Conservation (phyloP, 371 early-diverging fungal genomes). For the Actinomortierella wolfii region DNA sequence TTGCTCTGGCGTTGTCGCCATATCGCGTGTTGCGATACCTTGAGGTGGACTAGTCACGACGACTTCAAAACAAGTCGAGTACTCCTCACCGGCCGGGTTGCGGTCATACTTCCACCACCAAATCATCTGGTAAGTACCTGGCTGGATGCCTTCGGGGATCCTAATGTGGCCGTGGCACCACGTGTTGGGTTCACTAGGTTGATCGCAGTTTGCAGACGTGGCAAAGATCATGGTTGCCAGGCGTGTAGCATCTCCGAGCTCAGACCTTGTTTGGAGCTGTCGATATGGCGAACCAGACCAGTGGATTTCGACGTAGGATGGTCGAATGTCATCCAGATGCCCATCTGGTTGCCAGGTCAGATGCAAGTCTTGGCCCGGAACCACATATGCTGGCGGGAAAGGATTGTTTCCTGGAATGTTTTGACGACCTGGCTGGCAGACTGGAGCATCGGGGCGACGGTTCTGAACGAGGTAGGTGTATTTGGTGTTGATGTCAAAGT, state of each 20-base stretch:
- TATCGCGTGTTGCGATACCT: too few relatives aligned
- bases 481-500: slow-evolving; percentile 49
- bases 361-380: slow-evolving; percentile 28
- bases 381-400: slow-evolving; percentile 26
- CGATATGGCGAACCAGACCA: slow-evolving; percentile 16
- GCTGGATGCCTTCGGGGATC: slow-evolving; percentile 22
- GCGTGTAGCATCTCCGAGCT: slow-evolving; percentile 20
- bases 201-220: slow-evolving; percentile 27
- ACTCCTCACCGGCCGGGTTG: slow-evolving; percentile 43
- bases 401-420: slow-evolving; percentile 34
- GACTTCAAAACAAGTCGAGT: slow-evolving; percentile 49
- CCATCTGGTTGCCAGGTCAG: slow-evolving; percentile 46
- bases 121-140: slow-evolving; percentile 44
- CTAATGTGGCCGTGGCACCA: slow-evolving; percentile 40
- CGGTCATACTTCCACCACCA: slow-evolving; percentile 52
- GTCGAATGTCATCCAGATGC: slow-evolving; percentile 35
- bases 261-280: slow-evolving; percentile 20
- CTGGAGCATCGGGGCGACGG: slow-evolving; percentile 23
- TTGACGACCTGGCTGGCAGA: slow-evolving; percentile 44
- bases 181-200: slow-evolving; percentile 32
- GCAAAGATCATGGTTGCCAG: slow-evolving; percentile 35
- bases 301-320: slow-evolving; percentile 32
- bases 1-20: too few relatives aligned
- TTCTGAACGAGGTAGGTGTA: slow-evolving; percentile 47
- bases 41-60: too few relatives aligned